Conservation (phyloP, 129 eudicot genomes). For the Logfia minima region DNA sequence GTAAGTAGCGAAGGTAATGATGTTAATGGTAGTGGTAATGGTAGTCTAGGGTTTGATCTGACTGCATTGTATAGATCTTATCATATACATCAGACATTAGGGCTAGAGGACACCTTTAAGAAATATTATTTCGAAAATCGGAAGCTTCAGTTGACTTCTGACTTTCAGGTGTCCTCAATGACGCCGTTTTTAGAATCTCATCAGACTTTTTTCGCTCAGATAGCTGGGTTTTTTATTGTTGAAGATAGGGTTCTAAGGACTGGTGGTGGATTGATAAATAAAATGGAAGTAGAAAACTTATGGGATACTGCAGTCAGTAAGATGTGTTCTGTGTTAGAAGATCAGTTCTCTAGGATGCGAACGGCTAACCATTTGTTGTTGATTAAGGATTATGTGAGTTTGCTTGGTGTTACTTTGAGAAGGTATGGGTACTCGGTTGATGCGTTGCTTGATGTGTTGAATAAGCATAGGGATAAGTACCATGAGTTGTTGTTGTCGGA, state of each 20-base stretch:
- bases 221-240: slow-evolving; percentile 93
- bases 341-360: slow-evolving; percentile 96
- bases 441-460: slow-evolving; percentile 94
- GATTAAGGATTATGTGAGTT: slow-evolving; percentile 96
- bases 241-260: slow-evolving; percentile 94
- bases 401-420: slow-evolving; percentile 85
- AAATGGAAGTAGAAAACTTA: slow-evolving; percentile 90
- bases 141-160: slow-evolving; percentile 91
- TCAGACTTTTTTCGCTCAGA: slow-evolving; percentile 94
- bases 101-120: slow-evolving; percentile 75
- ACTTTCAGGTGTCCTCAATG: slow-evolving; percentile 97
- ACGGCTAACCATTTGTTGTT: slow-evolving; percentile 95
- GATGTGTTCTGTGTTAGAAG: slow-evolving; percentile 98
- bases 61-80: slow-evolving; percentile 80
- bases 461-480: slow-evolving; percentile 95
- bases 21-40: slow-evolving; percentile 33
- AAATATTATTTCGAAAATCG: slow-evolving; percentile 87
- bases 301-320: slow-evolving; percentile 98
- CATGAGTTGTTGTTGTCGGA: slow-evolving; percentile 90
- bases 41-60: slow-evolving; percentile 71
- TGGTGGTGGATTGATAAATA: slow-evolving; percentile 84
- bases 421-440: slow-evolving; percentile 87
- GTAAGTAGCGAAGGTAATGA: slow-evolving; percentile 42
- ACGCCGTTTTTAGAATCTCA: slow-evolving; percentile 95
- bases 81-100: slow-evolving; percentile 85